Evolutionary conservation across 2,329 filamentous ascomycete genomes (phyloP).

Genomic region (Cladosporium sp.): DNA sequence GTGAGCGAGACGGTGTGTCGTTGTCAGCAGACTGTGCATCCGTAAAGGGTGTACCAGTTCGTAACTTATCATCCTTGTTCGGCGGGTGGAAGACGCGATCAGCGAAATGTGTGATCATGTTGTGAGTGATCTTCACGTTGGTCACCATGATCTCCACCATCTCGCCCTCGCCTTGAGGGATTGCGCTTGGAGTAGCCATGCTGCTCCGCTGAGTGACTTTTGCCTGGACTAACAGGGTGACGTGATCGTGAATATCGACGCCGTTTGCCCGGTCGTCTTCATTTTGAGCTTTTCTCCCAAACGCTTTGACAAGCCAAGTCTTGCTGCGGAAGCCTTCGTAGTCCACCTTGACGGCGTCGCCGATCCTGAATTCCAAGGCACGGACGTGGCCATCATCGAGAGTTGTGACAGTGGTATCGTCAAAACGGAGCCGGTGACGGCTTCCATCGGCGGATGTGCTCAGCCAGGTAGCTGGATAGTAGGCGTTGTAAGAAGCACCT

Average conservation of each 20-base stretch:
- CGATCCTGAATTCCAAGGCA: constrained; percentile 37
- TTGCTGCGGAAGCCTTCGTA: constrained; percentile 38
- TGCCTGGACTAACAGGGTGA: constrained; percentile 34
- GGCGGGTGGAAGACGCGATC: constrained; percentile 31
- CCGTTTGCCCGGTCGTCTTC: constrained; percentile 28
- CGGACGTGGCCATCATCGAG: constrained; percentile 36
- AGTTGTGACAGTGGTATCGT: constrained; percentile 40
- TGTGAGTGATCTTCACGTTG: constrained; percentile 39
- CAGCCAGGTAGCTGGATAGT: constrained; percentile 55
- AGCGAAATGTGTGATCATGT: constrained; percentile 37
- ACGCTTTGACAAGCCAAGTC: constrained; percentile 38
- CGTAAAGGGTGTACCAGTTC: constrained; percentile 17
- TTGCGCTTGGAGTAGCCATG: constrained; percentile 15
- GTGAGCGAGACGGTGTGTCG: constrained; percentile 45
- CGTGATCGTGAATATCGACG: constrained; percentile 38
- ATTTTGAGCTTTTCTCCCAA: constrained; percentile 31
- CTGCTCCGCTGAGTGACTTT: constrained; percentile 34
- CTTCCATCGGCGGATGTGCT: constrained; percentile 36
- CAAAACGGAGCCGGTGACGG: constrained; percentile 43
- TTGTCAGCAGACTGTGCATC: constrained; percentile 31
- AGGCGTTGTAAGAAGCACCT: constrained; percentile 41
- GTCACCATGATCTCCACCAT: constrained; percentile 35
- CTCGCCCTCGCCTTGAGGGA: constrained; percentile 18
- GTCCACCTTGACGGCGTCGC: constrained; percentile 45
- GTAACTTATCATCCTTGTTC: background rate